Conservation (phyloP, 495 filamentous ascomycete genomes). For the Bombardia bombarda region DNA sequence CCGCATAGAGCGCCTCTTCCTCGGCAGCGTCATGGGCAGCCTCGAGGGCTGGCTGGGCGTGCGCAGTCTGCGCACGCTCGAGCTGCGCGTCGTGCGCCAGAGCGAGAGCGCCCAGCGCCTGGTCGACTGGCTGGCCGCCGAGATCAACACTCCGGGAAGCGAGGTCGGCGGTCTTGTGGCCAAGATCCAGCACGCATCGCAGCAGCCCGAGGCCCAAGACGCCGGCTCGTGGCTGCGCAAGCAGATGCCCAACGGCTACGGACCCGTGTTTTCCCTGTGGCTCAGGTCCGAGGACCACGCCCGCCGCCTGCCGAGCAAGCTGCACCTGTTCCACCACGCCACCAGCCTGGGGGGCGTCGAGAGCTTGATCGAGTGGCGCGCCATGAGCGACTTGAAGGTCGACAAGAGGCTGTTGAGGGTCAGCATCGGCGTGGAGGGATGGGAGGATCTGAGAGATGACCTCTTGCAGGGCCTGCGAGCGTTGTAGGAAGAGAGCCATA, state of each 20-base stretch:
- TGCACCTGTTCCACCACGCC: slow-evolving; percentile 85
- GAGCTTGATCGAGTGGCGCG: slow-evolving; percentile 82
- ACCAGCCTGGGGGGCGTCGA: slow-evolving; percentile 92
- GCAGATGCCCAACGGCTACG: slow-evolving; percentile 91
- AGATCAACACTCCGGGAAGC: slow-evolving; percentile 29
- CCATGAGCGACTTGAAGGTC: slow-evolving; percentile 71
- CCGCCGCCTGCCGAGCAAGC: slow-evolving; percentile 60
- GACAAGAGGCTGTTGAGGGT: slow-evolving; percentile 70
- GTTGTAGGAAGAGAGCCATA: slow-evolving; percentile 27
- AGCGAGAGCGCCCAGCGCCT: slow-evolving; percentile 57
- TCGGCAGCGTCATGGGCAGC: slow-evolving; percentile 85
- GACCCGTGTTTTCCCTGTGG: slow-evolving; percentile 75
- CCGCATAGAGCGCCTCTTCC: slow-evolving; percentile 53
- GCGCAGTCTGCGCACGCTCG: slow-evolving; percentile 76
- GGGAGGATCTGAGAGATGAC: slow-evolving; percentile 78
- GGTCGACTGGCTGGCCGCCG: slow-evolving; percentile 54
- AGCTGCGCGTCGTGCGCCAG: slow-evolving; percentile 71
- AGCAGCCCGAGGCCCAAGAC: slow-evolving; percentile 54
- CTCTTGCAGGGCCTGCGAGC: slow-evolving; percentile 59
- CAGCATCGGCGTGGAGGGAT: slow-evolving; percentile 79
- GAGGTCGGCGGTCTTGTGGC: slow-evolving; percentile 46
- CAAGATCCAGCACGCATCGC: slow-evolving; percentile 64
- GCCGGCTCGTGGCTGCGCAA: slow-evolving; percentile 62
- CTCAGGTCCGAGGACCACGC: slow-evolving; percentile 56
- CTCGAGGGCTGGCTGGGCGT: slow-evolving; percentile 90